Evolutionary conservation across 352 stramenopile species (phyloP).

Genomic region (Globisporangium yorkense): DNA sequence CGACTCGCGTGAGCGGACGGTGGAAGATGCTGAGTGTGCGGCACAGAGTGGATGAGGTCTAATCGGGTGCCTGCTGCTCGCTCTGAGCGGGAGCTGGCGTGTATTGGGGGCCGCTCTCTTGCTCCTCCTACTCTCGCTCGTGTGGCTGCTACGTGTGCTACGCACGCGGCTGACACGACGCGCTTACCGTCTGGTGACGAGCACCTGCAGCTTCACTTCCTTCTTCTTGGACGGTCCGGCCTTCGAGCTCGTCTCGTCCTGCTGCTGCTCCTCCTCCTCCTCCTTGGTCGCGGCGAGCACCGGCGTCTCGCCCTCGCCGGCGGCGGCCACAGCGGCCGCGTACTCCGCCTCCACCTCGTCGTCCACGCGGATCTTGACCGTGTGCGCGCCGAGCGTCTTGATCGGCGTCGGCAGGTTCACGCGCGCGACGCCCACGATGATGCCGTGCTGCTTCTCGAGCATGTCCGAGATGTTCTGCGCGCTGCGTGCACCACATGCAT

Average conservation of each 20-base stretch:
- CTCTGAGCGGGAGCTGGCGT: neutral
- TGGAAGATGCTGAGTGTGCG: no score
- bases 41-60: neutral
- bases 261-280: conserved; percentile 13
- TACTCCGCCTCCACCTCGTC: conserved; percentile 70
- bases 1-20: no score
- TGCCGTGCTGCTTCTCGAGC: conserved; percentile 77
- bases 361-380: conserved; percentile 79
- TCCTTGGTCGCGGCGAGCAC: conserved; percentile 14
- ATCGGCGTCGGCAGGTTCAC: conserved; percentile 68
- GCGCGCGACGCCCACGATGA: conserved; percentile 74
- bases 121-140: neutral
- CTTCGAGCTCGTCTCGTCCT: conserved; percentile 23
- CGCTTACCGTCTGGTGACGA: conserved; percentile 62
- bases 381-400: conserved; percentile 77
- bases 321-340: conserved; percentile 13
- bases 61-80: neutral
- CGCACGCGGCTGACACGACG: neutral
- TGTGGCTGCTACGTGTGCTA: neutral
- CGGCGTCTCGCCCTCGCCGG: conserved; percentile 18
- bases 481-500: conserved; percentile 13
- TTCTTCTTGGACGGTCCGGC: conserved; percentile 66
- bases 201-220: conserved; percentile 57
- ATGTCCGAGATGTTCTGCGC: conserved; percentile 83
- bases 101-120: neutral